Percentiles rank a stretch among this genome's conserved stretches.
These are phyloP conservation scores for Neurospora intermedia DNA, from an alignment of 495 filamentous ascomycete genomes.

Conservation along the genomic window DNA sequence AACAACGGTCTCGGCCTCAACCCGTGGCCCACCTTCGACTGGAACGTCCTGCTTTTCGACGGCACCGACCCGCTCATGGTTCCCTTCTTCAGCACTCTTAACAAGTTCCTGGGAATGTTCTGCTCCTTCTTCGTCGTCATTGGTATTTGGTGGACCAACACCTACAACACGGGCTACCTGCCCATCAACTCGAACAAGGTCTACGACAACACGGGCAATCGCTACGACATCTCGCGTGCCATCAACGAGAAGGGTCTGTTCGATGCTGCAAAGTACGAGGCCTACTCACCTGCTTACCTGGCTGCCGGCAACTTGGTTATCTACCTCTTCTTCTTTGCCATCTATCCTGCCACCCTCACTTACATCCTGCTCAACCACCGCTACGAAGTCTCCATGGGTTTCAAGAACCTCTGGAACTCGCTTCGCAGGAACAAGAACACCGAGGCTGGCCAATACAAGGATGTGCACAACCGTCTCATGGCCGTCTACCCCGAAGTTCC, in stretches of 20 bases:
- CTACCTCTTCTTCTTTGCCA: constrained; percentile 29
- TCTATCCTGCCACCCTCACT: constrained; percentile 26
- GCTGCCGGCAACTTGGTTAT: constrained; percentile 19
- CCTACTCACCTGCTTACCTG: constrained; percentile 28
- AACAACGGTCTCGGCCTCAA: constrained; percentile 27
- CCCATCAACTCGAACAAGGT: constrained; percentile 28
- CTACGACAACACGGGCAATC: constrained; percentile 22
- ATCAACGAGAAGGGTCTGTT: constrained; percentile 23
- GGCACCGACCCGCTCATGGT: constrained; percentile 27
- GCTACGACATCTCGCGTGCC: constrained; percentile 23
- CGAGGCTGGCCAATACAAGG: constrained; percentile 13
- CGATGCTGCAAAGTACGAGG: constrained; percentile 22
- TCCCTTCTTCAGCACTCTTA: constrained; percentile 28
- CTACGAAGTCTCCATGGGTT: constrained; percentile 24
- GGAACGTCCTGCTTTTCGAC: constrained; percentile 22
- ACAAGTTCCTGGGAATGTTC: constrained; percentile 25
- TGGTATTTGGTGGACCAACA: constrained; percentile 27
- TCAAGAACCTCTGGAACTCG: constrained; percentile 20
- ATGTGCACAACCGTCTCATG: constrained; percentile 32
- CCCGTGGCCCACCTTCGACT: constrained; percentile 30
- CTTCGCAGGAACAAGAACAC: constrained; percentile 15
- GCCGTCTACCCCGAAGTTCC: constrained; percentile 24
- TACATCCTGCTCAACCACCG: constrained; percentile 28
- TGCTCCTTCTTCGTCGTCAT: constrained; percentile 16
- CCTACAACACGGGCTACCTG: constrained; percentile 23